Evolutionary conservation across 257 asterid genomes (phyloP).

Genomic region (Orobanche coerulescens): DNA sequence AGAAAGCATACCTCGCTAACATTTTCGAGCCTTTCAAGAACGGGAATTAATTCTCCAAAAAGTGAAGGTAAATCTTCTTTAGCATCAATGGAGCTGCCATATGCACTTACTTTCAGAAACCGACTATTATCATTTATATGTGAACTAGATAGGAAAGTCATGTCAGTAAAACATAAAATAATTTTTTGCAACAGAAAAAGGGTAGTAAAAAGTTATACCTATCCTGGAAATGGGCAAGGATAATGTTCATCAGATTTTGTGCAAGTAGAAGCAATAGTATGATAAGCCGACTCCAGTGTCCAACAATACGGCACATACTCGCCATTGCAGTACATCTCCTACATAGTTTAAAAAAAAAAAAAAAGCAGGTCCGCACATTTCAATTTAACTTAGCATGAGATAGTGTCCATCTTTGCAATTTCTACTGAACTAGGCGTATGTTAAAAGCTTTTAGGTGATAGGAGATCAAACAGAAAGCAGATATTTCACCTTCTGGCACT

Average conservation of each 20-base stretch:
- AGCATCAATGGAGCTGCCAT: conserved; percentile 29
- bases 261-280: conserved; percentile 64
- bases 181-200: neutral
- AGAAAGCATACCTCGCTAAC: conserved; percentile 59
- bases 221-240: conserved; percentile 79
- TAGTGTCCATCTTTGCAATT: conserved; percentile 5
- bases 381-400: conserved; percentile 3
- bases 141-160: conserved; percentile 24
- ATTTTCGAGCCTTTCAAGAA: conserved; percentile 71
- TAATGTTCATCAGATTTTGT: conserved; percentile 78
- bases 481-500: neutral
- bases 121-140: conserved; percentile 25
- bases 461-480: neutral
- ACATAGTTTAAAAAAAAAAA: neutral
- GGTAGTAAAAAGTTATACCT: conserved; percentile 36
- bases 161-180: conserved; percentile 10
- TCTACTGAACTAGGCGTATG: conserved; percentile 8
- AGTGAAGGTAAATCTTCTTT: conserved; percentile 47
- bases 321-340: conserved; percentile 89
- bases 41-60: conserved; percentile 54
- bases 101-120: conserved; percentile 30
- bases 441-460: conserved; percentile 8
- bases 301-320: conserved; percentile 73
- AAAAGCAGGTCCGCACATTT: neutral
- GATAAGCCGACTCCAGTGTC: conserved; percentile 64